Conservation (phyloP, 306 rosid genomes). For the Dicorynia guianensis region DNA sequence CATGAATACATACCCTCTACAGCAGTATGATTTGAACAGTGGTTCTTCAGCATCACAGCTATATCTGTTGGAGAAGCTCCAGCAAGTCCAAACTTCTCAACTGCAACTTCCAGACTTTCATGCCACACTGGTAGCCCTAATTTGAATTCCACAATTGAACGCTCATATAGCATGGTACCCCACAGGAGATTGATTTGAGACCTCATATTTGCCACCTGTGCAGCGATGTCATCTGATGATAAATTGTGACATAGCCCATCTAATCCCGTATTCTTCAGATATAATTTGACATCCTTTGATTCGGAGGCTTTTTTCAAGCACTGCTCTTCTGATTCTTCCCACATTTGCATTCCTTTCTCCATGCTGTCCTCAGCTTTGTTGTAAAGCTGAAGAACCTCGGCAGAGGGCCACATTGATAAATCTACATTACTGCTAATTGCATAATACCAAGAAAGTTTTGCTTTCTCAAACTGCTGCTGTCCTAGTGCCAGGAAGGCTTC, state of each 20-base stretch:
- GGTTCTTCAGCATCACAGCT: slow-evolving; percentile 67
- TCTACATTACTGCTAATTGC: slow-evolving; percentile 53
- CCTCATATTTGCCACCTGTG: slow-evolving; percentile 57
- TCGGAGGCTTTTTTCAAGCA: slow-evolving; percentile 42
- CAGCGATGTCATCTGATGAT: slow-evolving; percentile 52
- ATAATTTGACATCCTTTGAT: slow-evolving; percentile 39
- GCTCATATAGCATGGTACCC: slow-evolving; percentile 74
- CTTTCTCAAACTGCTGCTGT: slow-evolving; percentile 47
- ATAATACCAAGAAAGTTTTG: slow-evolving; percentile 67
- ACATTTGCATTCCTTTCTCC: slow-evolving; percentile 67
- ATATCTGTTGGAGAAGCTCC: slow-evolving; percentile 65
- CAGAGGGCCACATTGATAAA: slow-evolving; percentile 47
- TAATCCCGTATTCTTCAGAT: slow-evolving; percentile 51
- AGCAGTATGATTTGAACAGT: slow-evolving; percentile 56
- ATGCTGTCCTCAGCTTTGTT: slow-evolving; percentile 59
- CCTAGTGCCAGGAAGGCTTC: slow-evolving; percentile 66
- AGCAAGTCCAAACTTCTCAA: slow-evolving; percentile 65
- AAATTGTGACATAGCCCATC: slow-evolving; percentile 47
- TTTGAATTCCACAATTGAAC: slow-evolving; percentile 67
- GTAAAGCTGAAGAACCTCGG: slow-evolving; percentile 58
- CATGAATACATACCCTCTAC: slow-evolving; percentile 46
- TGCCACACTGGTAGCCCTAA: slow-evolving; percentile 61
- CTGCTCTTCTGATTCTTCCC: slow-evolving; percentile 59
- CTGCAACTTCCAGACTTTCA: slow-evolving; percentile 59
- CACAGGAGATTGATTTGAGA: slow-evolving; percentile 65